These are phyloP conservation scores for Euphorbia peplus DNA, from an alignment of 345 rosid species.

Conservation along the genomic window DNA sequence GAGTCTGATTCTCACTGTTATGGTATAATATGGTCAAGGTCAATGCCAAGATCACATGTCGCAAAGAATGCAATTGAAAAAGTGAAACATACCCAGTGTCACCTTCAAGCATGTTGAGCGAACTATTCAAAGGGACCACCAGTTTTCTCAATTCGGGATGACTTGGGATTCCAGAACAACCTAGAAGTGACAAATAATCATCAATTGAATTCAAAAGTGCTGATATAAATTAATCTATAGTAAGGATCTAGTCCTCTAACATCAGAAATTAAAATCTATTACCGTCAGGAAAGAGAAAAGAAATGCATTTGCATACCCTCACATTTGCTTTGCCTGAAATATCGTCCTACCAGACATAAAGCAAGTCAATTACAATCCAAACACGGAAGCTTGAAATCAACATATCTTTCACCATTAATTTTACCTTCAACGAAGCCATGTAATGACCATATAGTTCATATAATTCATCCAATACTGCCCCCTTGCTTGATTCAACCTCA, in stretches of 20 bases:
- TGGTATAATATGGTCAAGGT: not conserved
- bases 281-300: slow-evolving; percentile 78
- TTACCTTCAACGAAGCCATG: slow-evolving; percentile 62
- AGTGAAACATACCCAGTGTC: slow-evolving; percentile 64
- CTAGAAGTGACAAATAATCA: slow-evolving; percentile 31
- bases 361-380: not conserved
- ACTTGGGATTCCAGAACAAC: slow-evolving; percentile 37
- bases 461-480: slow-evolving; percentile 55
- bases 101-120: slow-evolving; percentile 88
- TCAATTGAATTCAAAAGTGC: not conserved
- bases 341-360: slow-evolving; percentile 37
- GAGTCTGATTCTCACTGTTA: not conserved
- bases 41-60: not conserved
- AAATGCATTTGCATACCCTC: slow-evolving; percentile 58
- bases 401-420: not conserved
- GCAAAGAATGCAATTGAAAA: not conserved
- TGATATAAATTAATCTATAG: not conserved
- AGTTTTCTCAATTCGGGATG: slow-evolving; percentile 46
- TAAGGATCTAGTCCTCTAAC: slow-evolving; percentile 6
- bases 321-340: slow-evolving; percentile 33
- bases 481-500: slow-evolving; percentile 58
- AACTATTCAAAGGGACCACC: slow-evolving; percentile 59
- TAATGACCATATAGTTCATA: slow-evolving; percentile 57
- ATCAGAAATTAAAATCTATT: slow-evolving; percentile 14
- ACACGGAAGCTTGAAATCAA: not conserved